Evolutionary conservation across 805 yeast species (phyloP), one percentile per base, ranked within the genome.

Genomic region (Myxozyma nipponensis): DNA sequence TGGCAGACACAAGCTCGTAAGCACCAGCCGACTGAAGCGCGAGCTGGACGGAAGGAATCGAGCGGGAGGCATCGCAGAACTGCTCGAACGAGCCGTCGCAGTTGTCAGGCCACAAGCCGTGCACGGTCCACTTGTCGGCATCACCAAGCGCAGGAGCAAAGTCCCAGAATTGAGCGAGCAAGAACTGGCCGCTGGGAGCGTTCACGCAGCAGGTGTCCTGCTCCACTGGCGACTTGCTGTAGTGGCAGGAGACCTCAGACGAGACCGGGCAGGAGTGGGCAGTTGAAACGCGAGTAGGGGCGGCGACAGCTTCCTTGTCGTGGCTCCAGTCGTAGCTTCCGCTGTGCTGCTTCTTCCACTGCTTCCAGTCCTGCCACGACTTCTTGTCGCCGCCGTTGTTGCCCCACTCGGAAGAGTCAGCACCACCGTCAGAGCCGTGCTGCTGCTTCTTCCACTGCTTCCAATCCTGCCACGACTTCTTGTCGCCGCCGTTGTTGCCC

Each of bases 131-230:
- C 52, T 77, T 69, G 46, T 85, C 79, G 36, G 75, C 70, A 1
- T 87, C 86, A 3, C 93, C 93, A 44, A 80, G 72, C 0, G 86
- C 77, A 1, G 93, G 90, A 52, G 72, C 69, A 63, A 84, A 85
- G 68, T 90, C 95, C 97, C 97, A 90, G 70, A 90, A 89, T 65
- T 90, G 98, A 0, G 97, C 86, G 64, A 80, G 85, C 45, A 90
- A 68, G 34, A 90, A 72, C 15, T 87, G 74, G 4, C 97, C 97
- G 42, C 95, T 91, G 7, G 90, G 90, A 42, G 78, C 77, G 63
- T 89, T 96, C 65, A 82, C 86, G 69, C 97, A 90, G 64, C 97
- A 90, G 2, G 79, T 64, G 65, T 87, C 82, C 36, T 52, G 40
- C 23, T 17, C 25, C 22, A 28, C 40, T 23, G 42, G 46, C 6